phyloP scores from a whole-genome alignment of 2,329 filamentous ascomycete genomes.

The Cladorrhinum sp. region DNA sequence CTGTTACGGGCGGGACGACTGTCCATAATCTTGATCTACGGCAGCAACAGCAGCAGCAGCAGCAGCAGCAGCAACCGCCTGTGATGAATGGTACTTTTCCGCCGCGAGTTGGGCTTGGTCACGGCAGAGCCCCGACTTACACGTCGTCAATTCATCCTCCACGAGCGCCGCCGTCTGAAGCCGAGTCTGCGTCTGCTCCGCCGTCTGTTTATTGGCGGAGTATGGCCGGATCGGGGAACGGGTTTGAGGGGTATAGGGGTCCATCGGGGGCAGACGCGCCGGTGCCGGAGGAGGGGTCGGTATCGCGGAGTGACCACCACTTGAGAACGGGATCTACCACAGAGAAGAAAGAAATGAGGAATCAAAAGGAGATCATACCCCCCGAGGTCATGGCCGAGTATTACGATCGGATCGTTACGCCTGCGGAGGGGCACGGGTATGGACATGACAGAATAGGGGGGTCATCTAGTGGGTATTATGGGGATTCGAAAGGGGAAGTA shows the following conservation, averaged over 20 bases:
- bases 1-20: not conserved
- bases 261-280: not conserved
- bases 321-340: not conserved
- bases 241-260: constrained; percentile 3
- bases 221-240: not conserved
- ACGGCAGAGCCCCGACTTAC: not conserved
- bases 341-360: not conserved
- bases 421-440: not conserved
- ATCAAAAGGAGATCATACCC: constrained; percentile 7
- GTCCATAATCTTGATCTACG: not conserved
- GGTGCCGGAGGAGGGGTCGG: not conserved
- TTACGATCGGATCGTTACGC: not conserved
- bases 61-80: not conserved
- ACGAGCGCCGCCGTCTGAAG: not conserved
- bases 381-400: not conserved
- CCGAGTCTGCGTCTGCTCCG: not conserved
- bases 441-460: not conserved
- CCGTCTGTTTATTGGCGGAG: not conserved
- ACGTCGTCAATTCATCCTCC: not conserved
- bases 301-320: not conserved
- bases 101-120: not conserved
- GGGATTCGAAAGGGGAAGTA: not conserved
- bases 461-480: not conserved
- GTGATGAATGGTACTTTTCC: not conserved
- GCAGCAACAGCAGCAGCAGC: not conserved